These are phyloP conservation scores for Vigna angularis DNA, from an alignment of 306 rosid genomes.

Conservation along the genomic window DNA sequence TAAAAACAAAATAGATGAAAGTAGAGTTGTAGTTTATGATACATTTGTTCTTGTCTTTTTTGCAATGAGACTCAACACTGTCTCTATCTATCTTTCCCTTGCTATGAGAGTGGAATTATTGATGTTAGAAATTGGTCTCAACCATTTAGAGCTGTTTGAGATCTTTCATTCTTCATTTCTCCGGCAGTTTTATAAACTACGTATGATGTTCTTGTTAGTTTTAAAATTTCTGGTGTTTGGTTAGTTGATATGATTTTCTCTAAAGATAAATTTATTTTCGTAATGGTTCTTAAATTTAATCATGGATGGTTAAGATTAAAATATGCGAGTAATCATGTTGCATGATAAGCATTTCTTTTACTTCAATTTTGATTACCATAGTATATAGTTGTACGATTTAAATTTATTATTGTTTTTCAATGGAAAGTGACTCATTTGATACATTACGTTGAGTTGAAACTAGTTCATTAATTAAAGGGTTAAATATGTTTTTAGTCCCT, in stretches of 20 bases:
- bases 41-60: constrained; percentile 30
- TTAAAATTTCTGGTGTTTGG: background rate
- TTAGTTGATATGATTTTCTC: background rate
- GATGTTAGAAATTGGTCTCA: constrained; percentile 35
- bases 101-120: constrained; percentile 37
- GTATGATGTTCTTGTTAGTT: background rate
- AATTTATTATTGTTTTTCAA: no score
- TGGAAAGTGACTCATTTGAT: no score
- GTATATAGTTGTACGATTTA: no score
- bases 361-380: no score
- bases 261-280: background rate
- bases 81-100: constrained; percentile 16
- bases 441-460: no score
- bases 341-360: no score
- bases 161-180: background rate
- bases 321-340: no score
- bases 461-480: no score
- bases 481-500: no score
- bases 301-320: no score
- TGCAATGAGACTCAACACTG: constrained; percentile 24
- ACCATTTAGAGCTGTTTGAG: background rate
- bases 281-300: no score
- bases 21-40: constrained; percentile 52
- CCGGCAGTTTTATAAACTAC: background rate
- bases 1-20: constrained; percentile 21